Evolutionary conservation across 768 basidiomycete genomes (phyloP).

Genomic region (Leccinellum albellum): DNA sequence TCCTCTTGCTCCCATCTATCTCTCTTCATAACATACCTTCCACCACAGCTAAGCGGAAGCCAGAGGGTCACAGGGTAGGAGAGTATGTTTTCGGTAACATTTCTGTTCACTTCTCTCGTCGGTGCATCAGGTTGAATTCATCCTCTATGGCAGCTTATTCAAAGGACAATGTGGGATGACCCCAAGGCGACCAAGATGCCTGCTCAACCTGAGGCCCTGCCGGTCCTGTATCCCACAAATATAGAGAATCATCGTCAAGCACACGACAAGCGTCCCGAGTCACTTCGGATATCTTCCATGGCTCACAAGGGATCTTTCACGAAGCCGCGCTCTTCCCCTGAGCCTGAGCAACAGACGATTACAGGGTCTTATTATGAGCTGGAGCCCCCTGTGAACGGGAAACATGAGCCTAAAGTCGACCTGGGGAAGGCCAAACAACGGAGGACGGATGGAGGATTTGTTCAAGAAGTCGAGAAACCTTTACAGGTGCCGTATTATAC

Average conservation of each 20-base stretch:
- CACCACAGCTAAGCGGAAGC: not conserved
- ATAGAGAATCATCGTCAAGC: not conserved
- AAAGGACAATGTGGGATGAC: no score
- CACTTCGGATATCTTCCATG: not conserved
- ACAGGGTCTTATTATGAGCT: no score
- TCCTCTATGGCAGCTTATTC: not conserved
- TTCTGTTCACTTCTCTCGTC: not conserved
- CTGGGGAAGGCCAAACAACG: no score
- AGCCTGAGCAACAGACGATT: not conserved
- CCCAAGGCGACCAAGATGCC: no score
- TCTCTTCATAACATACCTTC: not conserved
- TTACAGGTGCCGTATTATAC: no score
- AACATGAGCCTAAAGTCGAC: no score
- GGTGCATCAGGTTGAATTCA: not conserved
- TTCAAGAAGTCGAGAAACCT: not conserved
- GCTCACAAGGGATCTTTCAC: not conserved
- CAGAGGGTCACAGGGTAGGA: no score
- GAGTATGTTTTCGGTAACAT: no score
- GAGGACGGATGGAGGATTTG: not conserved
- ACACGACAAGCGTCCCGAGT: not conserved
- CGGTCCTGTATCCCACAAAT: no score
- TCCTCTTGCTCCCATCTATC: not conserved
- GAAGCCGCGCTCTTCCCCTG: not conserved
- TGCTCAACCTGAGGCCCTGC: no score
- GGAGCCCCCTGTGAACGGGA: no score